Base-by-base conservation (phyloP, 768 basidiomycete species). In the Pulveroboletus ravenelii region DNA sequence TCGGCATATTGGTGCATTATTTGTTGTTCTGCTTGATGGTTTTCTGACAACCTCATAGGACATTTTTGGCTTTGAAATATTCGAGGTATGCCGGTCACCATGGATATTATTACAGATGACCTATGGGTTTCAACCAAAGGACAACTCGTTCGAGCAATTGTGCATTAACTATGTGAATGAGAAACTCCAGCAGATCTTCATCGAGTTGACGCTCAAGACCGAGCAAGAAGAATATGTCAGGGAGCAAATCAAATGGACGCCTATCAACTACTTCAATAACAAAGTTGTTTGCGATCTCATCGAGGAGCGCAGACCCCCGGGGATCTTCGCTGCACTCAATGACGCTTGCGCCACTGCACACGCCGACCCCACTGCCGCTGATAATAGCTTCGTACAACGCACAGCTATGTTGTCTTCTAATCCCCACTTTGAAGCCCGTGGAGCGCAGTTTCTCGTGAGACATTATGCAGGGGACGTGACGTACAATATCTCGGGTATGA, bases 161-260 rank as follows among this genome's bases (percentile, higher is more conserved):
- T 99, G 96, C 74, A 99, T 99, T 78, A 99, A 99, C 75, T 99
- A 99, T 62, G 96, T 98, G 74, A 99, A 99, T 77, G 96, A 99
- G 72, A 99, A 99, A 72, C 79, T 99, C 23, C 95, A 99, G 62
- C 95, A 95, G 66, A 99, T 98, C 63, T 99, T 99, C 73, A 99
- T 99, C 62, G 94, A 99, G 69, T 78, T 99, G 44, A 99, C 96
- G 0, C 77, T 99, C 64, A 99, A 99, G 77, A 93, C 95, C 15
- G 96, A 99, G 65, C 96, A 99, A 69, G 96, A 99, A 66, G 96
- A 99, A 71, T 99, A 99, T 63, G 93, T 97, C 27, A 81, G 90
- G 50, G 96, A 99, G 70, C 87, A 95, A 69, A 99, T 99, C 74
- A 91, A 97, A 70, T 99, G 96, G 96, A 95, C 88, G 0, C 94